Evolutionary conservation across 805 yeast genomes (phyloP), one percentile per base, ranked within the genome.

Genomic region (Candida adriatica): DNA sequence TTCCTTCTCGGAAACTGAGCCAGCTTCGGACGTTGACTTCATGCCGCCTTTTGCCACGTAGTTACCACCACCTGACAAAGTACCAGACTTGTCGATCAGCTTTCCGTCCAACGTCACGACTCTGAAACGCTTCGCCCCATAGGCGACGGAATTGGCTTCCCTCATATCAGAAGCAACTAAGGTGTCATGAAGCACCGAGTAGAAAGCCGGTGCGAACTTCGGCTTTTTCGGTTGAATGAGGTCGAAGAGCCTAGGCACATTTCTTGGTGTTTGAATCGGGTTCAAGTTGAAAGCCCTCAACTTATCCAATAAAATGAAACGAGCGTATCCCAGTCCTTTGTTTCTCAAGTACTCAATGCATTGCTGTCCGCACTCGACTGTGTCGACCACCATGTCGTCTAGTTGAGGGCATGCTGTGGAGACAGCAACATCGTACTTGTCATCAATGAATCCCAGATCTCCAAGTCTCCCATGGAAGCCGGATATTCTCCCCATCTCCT

Each of bases 41-140:
- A 92, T 86, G 3, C 81, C 79, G 6, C 97, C 98, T 30, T 70
- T 70, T 13, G 71, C 67, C 7, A 68, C 70, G 24, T 70, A 63
- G 33, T 67, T 70, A 32, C 97, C 98, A 59, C 99, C 99, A 47
- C 99, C 99, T 28, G 94, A 76, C 79, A 94, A 78, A 2, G 96
- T 84, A 56, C 99, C 99, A 2, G 95, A 82, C 11, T 79, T 75
- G 48, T 88, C 96, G 35, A 92, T 90, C 15, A 92, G 62, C 46
- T 86, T 81, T 16, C 99, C 99, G 54, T 84, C 94, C 7, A 87
- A 55, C 0, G 97, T 87, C 0, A 94, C 97, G 16, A 90, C 97
- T 46, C 94, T 71, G 68, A 74, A 83, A 46, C 97, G 65, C 44
- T 66, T 75, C 13, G 66, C 63, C 1, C 94, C 92, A 60, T 80